Base-by-base conservation (phyloP, 805 yeast species). In the Tetrapisispora taiwanensis region DNA sequence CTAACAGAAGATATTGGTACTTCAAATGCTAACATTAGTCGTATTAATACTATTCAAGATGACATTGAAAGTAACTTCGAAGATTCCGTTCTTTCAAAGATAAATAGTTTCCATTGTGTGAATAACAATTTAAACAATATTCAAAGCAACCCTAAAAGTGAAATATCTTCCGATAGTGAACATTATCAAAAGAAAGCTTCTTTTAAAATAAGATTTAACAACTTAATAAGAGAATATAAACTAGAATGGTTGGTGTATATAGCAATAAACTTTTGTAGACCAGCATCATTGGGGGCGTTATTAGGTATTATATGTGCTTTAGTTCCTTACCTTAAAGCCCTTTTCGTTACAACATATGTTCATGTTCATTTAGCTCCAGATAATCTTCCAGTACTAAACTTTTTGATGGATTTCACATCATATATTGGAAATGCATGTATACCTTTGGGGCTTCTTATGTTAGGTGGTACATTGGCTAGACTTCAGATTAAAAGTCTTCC, bases 381-480 rank as follows among this genome's bases (percentile, higher is more conserved):
- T 62, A 70, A 72, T 1, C 69, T 71, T 45, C 97, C 97, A 0
- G 89, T 94, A 0, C 68, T 90, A 27, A 86, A 86, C 30, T 89
- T 89, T 51, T 45, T 89, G 5, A 84, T 90, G 78, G 95, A 90
- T 58, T 77, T 81, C 51, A 71, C 90, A 0, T 58, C 75, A 2
- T 90, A 90, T 58, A 68, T 90, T 7, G 95, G 95, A 0, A 78
- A 78, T 24, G 96, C 96, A 0, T 78, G 84, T 41, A 95, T 90
- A 30, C 97, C 97, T 1, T 63, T 86, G 46, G 97, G 97, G 0
- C 67, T 90, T 48, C 60, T 86, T 37, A 57, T 90, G 46, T 63
- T 90, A 26, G 97, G 97, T 1, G 95, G 90, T 15, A 87, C 95
- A 1, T 77, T 90, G 35, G 84, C 95, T 1, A 68, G 96, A 39